Evolutionary conservation across 1,284 basidiomycete genomes (phyloP).

Genomic region (Trichosporon ovoides): DNA sequence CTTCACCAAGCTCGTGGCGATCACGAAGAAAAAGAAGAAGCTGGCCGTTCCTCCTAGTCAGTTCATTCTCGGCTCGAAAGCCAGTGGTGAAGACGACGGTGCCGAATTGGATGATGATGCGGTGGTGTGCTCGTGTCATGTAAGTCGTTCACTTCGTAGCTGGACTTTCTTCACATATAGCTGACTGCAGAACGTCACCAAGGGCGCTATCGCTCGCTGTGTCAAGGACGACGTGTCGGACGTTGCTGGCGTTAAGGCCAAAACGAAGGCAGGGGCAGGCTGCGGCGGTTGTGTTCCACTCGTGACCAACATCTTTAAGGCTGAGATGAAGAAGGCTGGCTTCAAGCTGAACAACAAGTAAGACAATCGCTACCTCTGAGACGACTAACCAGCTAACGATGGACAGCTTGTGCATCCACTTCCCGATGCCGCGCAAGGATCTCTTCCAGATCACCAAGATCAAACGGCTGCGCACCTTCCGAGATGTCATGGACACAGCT

Average conservation of each 20-base stretch:
- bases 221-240: slow-evolving; percentile 56
- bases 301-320: slow-evolving; percentile 57
- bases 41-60: slow-evolving; percentile 27
- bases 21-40: slow-evolving; percentile 61
- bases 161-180: no score
- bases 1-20: slow-evolving; percentile 60
- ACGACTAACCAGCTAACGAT: no score
- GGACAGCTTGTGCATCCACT: slow-evolving; percentile 62
- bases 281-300: slow-evolving; percentile 68
- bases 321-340: slow-evolving; percentile 66
- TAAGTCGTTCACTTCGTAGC: slow-evolving; percentile 12
- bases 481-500: slow-evolving; percentile 55
- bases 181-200: slow-evolving; percentile 57
- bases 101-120: slow-evolving; percentile 68
- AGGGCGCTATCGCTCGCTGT: slow-evolving; percentile 58
- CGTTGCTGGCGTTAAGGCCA: slow-evolving; percentile 59
- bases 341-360: slow-evolving; percentile 55
- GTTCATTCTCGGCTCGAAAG: slow-evolving; percentile 68
- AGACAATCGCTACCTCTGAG: not conserved
- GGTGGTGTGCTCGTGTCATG: slow-evolving; percentile 50
- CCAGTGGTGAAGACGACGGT: slow-evolving; percentile 61
- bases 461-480: slow-evolving; percentile 59
- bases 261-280: slow-evolving; percentile 67
- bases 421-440: slow-evolving; percentile 63
- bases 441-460: slow-evolving; percentile 65